Evolutionary conservation across 306 rosid species (phyloP), one percentile per base, ranked within the genome.

Genomic region (Medicago ruthenica): DNA sequence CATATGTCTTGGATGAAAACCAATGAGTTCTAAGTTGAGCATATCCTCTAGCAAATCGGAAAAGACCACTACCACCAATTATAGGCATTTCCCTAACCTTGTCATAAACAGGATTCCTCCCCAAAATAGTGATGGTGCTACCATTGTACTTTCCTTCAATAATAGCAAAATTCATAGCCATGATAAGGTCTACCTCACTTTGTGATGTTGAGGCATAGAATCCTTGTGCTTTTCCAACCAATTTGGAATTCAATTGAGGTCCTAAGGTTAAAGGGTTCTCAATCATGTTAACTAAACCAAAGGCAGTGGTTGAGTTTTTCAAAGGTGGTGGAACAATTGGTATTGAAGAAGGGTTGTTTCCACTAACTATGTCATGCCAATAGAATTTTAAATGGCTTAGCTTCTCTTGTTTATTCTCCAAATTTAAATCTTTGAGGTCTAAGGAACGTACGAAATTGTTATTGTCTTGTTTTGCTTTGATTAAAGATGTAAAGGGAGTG

Each of bases 51-150:
- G 97, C 95, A 78, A 93, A 87, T 48, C 91, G 37, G 79, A 93
- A 93, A 22, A 89, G 80, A 0, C 98, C 96, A 62, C 95, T 91
- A 0, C 98, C 97, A 36, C 95, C 97, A 15, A 91, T 83, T 69
- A 89, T 90, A 10, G 96, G 97, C 98, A 93, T 83, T 76, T 93
- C 96, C 57, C 98, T 88, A 14, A 75, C 80, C 57, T 77, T 81
- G 3, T 77, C 7, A 72, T 79, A 67, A 6, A 89, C 74, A 1
- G 78, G 82, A 64, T 93, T 90, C 77, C 97, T 82, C 5, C 98
- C 98, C 21, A 90, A 66, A 13, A 90, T 66, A 0, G 93, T 89
- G 59, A 90, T 41, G 9, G 87, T 87, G 78, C 98, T 93, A 0
- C 97, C 97, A 41, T 85, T 91, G 31, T 89, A 91, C 47, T 93